These are phyloP conservation scores for Podospora pseudoanserina DNA, from an alignment of 495 filamentous ascomycete species.

Conservation along the genomic window DNA sequence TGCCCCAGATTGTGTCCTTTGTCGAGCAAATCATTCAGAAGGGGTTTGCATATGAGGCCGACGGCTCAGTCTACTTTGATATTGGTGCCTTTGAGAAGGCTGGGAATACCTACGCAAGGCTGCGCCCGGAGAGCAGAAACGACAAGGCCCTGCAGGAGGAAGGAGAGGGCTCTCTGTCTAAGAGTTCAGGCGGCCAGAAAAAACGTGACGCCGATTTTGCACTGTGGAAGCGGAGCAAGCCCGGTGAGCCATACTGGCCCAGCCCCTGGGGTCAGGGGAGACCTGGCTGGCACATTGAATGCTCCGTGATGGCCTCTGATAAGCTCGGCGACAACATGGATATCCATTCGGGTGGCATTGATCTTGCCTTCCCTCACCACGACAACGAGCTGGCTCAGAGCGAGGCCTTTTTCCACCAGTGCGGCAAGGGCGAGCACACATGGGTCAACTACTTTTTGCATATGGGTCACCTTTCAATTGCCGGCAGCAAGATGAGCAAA, in stretches of 20 bases:
- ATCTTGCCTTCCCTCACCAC: constrained; percentile 92
- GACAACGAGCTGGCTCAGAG: constrained; percentile 95
- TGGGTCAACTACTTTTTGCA: constrained; percentile 98
- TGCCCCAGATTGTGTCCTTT: constrained; percentile 66
- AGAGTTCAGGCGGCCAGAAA: constrained; percentile 59
- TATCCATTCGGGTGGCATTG: constrained; percentile 90
- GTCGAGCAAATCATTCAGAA: constrained; percentile 78
- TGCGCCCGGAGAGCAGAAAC: constrained; percentile 83
- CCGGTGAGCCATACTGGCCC: constrained; percentile 87
- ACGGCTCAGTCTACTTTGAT: constrained; percentile 93
- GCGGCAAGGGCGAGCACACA: constrained; percentile 55
- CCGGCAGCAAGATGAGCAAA: constrained; percentile 76
- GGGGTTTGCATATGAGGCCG: constrained; percentile 79
- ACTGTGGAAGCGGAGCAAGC: constrained; percentile 89
- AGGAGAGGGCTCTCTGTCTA: constrained; percentile 80
- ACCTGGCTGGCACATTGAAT: constrained; percentile 98
- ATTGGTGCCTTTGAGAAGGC: constrained; percentile 80
- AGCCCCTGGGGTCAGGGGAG: constrained; percentile 83
- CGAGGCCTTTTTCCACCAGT: constrained; percentile 73
- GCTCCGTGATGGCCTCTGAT: constrained; percentile 91
- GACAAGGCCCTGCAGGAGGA: constrained; percentile 80
- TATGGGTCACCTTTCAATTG: constrained; percentile 90
- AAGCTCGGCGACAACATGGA: constrained; percentile 79
- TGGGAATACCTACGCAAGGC: constrained; percentile 77
- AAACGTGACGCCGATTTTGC: constrained; percentile 79